Evolutionary conservation across 805 yeast genomes (phyloP), one percentile per base, ranked within the genome.

Genomic region (Gaillardinia entomophila): DNA sequence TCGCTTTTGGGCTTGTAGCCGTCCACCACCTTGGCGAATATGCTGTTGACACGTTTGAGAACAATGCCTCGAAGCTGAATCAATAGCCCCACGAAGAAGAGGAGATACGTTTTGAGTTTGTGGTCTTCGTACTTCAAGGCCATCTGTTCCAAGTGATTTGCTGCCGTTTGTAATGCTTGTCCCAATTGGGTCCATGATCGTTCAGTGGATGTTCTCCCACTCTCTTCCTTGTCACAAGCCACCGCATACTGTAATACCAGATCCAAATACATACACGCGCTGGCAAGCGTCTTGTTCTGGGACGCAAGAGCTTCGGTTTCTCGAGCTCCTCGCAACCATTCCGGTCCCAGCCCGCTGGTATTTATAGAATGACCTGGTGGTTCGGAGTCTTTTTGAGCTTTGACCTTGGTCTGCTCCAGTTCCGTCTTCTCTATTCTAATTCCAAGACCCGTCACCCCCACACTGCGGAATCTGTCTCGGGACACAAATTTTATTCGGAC

Each of bases 1-100:
- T 37, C 42, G 22, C 40, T 43, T 19, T 46, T 46, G 10, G 19
- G 24, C 12, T 39, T 36, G 38, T 51, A 48, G 43, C 42, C 46
- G 7, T 53, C 45, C 20, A 55, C 48, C 6, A 46, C 53, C 28
- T 45, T 46, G 12, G 37, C 40, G 31, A 49, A 41, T 4, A 55
- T 51, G 6, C 44, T 28, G 34, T 61, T 64, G 24, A 55, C 49
- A n/a, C 61, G 40, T 31, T 54, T 57, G n/a, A 54, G 43, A 3
- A 62, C 39, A 6, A 55, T 41, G 1, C 62, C 58, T 30, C 51
- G 47, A 11, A 55, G 42, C 30, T 53, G 58, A 23, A 49, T 48
- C 8, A 64, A 45, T 10, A 61, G 35, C 22, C 65, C 49, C 16
- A 42, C 48, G 15, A 45, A 30, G 18, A 45, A 43, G 2, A 46